A percentile compares a stretch with the other conserved stretches of the same genome.
These are phyloP conservation scores for Zangia roseola DNA, from an alignment of 768 basidiomycete species.

Conservation along the genomic window DNA sequence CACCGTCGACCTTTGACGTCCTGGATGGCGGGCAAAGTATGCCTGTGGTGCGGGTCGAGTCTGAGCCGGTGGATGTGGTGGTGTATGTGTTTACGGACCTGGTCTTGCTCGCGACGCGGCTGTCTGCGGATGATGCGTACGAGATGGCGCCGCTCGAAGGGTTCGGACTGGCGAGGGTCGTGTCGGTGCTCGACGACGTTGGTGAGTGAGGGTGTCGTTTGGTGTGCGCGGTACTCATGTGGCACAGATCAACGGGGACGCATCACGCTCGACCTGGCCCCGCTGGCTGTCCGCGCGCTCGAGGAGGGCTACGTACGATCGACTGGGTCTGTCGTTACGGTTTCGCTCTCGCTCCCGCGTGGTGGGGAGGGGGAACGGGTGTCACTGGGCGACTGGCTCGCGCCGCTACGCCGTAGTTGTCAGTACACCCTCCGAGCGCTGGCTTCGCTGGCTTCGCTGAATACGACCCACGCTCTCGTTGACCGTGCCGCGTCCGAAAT, in stretches of 20 bases:
- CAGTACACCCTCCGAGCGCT: conserved; percentile 46
- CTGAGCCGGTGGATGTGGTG: conserved; percentile 30
- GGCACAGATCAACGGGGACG: conserved; percentile 27
- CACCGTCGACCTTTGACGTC: conserved; percentile 31
- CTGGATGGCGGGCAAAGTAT: conserved; percentile 4
- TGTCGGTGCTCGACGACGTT: conserved; percentile 43
- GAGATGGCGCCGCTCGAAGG: conserved; percentile 43
- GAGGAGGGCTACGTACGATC: conserved; percentile 37
- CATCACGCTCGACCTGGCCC: conserved; percentile 51
- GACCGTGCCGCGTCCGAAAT: conserved; percentile 26
- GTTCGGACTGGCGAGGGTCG: conserved; percentile 48
- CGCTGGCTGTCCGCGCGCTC: conserved; percentile 41
- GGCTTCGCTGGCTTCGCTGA: conserved; percentile 39
- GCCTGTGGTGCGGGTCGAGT: conserved; percentile 27
- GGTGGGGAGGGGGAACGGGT: neutral
- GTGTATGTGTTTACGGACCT: conserved; percentile 68
- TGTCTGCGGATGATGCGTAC: conserved; percentile 18
- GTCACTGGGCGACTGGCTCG: conserved; percentile 38
- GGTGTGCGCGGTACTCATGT: neutral
- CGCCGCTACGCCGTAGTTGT: conserved; percentile 53
- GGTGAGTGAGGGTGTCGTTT: conserved; percentile 9
- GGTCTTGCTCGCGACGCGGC: conserved; percentile 48
- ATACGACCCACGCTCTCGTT: conserved; percentile 24
- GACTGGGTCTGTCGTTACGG: conserved; percentile 30
- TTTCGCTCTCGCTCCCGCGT: conserved; percentile 37